Conservation (phyloP, 148 eudicot species). For the Pouteria glomerata region DNA sequence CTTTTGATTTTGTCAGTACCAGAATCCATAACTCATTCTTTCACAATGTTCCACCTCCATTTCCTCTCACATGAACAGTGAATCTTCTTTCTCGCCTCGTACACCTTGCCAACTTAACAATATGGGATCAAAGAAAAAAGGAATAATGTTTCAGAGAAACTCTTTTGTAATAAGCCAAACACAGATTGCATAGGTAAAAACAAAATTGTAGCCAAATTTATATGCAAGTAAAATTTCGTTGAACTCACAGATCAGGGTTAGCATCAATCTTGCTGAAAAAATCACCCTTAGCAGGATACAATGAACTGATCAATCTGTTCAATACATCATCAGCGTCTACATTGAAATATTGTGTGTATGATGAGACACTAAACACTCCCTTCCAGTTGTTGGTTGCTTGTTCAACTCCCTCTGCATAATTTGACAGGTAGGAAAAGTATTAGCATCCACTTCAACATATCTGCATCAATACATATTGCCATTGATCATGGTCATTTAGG, state of each 20-base stretch:
- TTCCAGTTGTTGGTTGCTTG: conserved; percentile 64
- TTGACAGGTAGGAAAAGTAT: conserved; percentile 2
- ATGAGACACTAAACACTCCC: conserved; percentile 71
- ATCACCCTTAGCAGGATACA: conserved; percentile 77
- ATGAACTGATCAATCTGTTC: conserved; percentile 74
- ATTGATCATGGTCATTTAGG: too few species aligned
- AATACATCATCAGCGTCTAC: conserved; percentile 87
- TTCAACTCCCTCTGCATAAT: conserved; percentile 62
- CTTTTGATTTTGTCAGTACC: too few species aligned
- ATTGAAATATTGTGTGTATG: conserved; percentile 85
- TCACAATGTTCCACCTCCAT: too few species aligned
- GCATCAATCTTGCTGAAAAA: conserved; percentile 91
- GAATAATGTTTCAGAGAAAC: too few species aligned
- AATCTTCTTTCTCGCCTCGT: too few species aligned
- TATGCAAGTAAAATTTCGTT: neutral
- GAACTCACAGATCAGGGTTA: too few species aligned
- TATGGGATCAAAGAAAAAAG: neutral
- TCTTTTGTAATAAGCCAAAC: neutral
- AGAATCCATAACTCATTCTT: too few species aligned
- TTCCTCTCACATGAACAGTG: too few species aligned
- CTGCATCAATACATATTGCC: neutral
- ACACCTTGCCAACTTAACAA: too few species aligned
- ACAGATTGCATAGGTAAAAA: neutral
- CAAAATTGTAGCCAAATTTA: neutral
- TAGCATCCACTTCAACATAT: conserved; percentile 3